Base-by-base conservation (phyloP, 2,329 filamentous ascomycete species). In the Pyricularia grisea region DNA sequence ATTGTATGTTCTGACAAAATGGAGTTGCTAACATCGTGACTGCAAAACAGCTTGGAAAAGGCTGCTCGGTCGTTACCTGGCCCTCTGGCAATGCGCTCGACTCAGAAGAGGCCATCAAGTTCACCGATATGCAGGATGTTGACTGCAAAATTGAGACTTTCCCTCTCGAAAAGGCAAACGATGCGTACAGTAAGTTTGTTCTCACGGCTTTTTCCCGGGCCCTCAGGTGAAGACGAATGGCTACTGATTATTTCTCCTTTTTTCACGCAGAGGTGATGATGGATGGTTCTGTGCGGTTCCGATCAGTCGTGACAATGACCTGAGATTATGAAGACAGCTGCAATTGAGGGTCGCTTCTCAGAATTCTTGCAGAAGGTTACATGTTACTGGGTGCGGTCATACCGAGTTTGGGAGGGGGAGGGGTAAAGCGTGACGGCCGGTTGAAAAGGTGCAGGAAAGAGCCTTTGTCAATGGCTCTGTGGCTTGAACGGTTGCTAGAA, bases 81-180 rank as follows among this genome's bases (percentile, higher is more conserved):
- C 83, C 90, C 0, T 85, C 86, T 27, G 90, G 89, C 0, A 83
- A 90, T 58, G 83, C 88, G 0, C 80, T 87, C 65, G 86, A 92
- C 71, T 83, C 84, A 69, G 85, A 88, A 74, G 87, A 91, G 73
- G 89, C 91, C 70, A 84, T 93, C 67, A 81, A 81, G 2, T 93
- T 93, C 74, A 85, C 90, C 0, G 79, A 83, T 70, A 77, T 81
- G 20, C 87, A 92, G 72, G 81, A 81, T 4, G 83, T 93, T 72
- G 85, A 86, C 77, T 90, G 89, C 67, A 81, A 91, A 76, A 79
- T 90, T 31, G 85, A 92, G 81, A 87, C 81, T 73, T 92, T 87
- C 74, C 82, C 87, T 0, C 79, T 93, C 70, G 82, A 76, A 0
- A 80, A 87, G 55, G 81, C 79, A 0, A 75, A 80, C 23, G 76